Evolutionary conservation across 2,329 filamentous ascomycete species (phyloP), one percentile per base, ranked within the genome.

Genomic region (Sarocladium brachiariae): DNA sequence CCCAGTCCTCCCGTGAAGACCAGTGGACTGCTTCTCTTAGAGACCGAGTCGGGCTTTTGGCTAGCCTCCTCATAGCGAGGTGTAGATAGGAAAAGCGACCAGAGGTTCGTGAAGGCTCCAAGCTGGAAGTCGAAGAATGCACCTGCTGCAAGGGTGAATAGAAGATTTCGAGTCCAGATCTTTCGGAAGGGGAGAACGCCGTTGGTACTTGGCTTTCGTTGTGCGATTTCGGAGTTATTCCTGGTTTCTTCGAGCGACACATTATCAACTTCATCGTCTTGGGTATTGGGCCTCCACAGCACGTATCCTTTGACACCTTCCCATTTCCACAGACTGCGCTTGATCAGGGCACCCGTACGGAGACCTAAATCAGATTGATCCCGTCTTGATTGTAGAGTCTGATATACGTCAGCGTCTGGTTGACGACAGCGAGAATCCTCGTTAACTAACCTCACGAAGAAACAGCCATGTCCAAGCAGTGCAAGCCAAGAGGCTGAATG

Each of bases 71-170:
- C 56, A 50, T 63, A 64, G n/a, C 82, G 79, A 0, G 83, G 80
- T 1, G 81, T 82, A 0, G 84, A 85, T 27, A 88, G 71, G 66
- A 87, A 87, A 13, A 87, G 73, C 11, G 83, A 82, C 69, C 81
- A 86, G 50, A 88, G 73, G 51, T 83, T 80, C 53, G 81, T 81
- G 65, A 88, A 88, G 18, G 83, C 79, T 54, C 80, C 82, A 55
- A 73, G 79, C 66, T 89, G 85, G 59, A 89, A 81, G 55, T 86
- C 83, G 57, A 87, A 81, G 46, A 89, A 77, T 27, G 83, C 34
- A 55, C 84, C 82, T 23, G 76, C 77, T 45, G 86, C 61, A 2
- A 89, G 69, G 0, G 74, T 77, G 50, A 73, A 70, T 52, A 75
- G 63, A 38, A 76, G 70, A 51, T 75, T 74, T 48, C 65, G 66